phyloP scores from a whole-genome alignment of 2,329 filamentous ascomycete genomes.

The Cercospora sp. region DNA sequence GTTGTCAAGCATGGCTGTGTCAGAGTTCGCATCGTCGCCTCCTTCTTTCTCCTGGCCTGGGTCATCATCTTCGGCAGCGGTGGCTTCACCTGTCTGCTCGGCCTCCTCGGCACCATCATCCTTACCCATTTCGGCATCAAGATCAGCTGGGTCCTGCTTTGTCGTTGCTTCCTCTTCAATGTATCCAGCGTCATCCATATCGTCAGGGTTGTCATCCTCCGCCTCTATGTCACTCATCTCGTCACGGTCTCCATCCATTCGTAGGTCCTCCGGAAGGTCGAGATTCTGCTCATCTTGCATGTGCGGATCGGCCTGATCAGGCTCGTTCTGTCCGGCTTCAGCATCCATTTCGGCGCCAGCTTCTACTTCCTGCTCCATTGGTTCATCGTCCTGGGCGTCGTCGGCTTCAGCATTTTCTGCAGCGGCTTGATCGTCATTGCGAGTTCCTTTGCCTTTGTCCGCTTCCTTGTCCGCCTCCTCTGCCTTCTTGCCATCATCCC shows the following conservation, averaged over 20 bases:
- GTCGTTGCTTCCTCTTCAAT: slow-evolving; percentile 21
- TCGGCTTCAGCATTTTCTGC: slow-evolving; percentile 46
- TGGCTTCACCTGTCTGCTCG: slow-evolving; percentile 26
- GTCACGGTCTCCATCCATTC: slow-evolving; percentile 69
- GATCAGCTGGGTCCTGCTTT: slow-evolving; percentile 22
- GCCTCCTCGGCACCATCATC: slow-evolving; percentile 25
- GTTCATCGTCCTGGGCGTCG: slow-evolving; percentile 57
- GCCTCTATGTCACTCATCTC: slow-evolving; percentile 50
- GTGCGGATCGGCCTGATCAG: slow-evolving; percentile 69
- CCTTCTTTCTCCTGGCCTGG: slow-evolving; percentile 40
- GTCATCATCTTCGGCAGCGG: slow-evolving; percentile 39
- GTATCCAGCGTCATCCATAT: slow-evolving; percentile 23
- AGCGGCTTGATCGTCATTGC: slow-evolving; percentile 47
- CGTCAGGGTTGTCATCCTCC: slow-evolving; percentile 33
- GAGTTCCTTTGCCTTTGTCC: slow-evolving; percentile 56
- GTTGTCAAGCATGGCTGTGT: slow-evolving; percentile 43
- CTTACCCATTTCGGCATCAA: slow-evolving; percentile 30
- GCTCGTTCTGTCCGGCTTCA: slow-evolving; percentile 65
- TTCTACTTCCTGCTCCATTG: slow-evolving; percentile 55
- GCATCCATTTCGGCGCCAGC: slow-evolving; percentile 53
- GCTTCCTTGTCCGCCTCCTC: slow-evolving; percentile 80
- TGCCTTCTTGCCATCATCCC: slow-evolving; percentile 80
- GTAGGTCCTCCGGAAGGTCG: slow-evolving; percentile 84
- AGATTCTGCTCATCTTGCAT: slow-evolving; percentile 78
- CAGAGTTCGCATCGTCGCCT: slow-evolving; percentile 43